Evolutionary conservation across 2,329 filamentous ascomycete species (phyloP).

Genomic region (Botryotinia narcissicola): DNA sequence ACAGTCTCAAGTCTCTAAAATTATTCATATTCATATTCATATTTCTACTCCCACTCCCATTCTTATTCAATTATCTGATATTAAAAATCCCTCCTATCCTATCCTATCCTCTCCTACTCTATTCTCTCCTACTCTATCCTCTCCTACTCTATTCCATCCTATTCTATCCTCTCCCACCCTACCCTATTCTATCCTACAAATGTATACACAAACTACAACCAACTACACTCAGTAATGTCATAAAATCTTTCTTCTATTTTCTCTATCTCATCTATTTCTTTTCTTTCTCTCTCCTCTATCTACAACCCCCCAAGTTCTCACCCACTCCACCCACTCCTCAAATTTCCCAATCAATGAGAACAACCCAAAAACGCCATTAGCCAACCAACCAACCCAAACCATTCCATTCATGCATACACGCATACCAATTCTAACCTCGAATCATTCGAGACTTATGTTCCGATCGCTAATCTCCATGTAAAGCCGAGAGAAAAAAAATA

Average conservation of each 20-base stretch:
- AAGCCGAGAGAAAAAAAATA: not conserved
- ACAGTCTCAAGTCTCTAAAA: too few relatives aligned
- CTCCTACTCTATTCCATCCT: too few relatives aligned
- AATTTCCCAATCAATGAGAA: not conserved
- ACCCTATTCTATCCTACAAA: not conserved
- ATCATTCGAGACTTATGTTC: not conserved
- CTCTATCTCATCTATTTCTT: not conserved
- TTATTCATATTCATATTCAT: too few relatives aligned
- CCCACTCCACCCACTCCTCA: not conserved
- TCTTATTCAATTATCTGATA: too few relatives aligned
- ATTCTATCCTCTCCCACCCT: too few relatives aligned
- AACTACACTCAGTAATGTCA: not conserved
- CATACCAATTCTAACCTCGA: not conserved
- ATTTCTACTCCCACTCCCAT: too few relatives aligned
- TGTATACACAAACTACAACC: not conserved
- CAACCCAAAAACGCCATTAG: not conserved
- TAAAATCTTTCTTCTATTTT: not conserved
- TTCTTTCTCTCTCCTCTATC: not conserved
- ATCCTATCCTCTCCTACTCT: not conserved
- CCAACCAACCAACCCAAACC: not conserved
- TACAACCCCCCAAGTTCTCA: not conserved
- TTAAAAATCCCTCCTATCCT: too few relatives aligned
- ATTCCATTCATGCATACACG: not conserved
- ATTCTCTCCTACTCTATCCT: too few relatives aligned
- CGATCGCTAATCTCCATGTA: constrained; percentile 1